Evolutionary conservation across 2,329 filamentous ascomycete species (phyloP), one percentile per base, ranked within the genome.

Genomic region (Penicillium sp.): DNA sequence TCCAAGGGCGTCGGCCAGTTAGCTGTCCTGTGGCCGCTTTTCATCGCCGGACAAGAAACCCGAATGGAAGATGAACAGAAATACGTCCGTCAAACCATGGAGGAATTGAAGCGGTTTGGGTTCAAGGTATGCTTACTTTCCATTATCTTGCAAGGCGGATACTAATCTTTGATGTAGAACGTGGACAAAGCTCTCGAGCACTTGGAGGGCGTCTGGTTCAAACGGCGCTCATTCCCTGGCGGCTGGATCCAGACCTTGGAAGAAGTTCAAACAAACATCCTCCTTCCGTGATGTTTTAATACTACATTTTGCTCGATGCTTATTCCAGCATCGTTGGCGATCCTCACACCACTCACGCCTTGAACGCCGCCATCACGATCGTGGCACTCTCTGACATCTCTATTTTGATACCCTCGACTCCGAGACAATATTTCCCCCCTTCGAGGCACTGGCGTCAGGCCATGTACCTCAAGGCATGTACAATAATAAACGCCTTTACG

Each of bases 1-100:
- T 68, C 68, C 11, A 72, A 66, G 38, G 70, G 64, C 11, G 67
- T 72, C 10, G 69, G 70, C 5, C 69, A 69, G 29, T 53, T 73
- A 47, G 71, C 68, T 10, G 56, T 67, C 11, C 41, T 69, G 13
- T 73, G 69, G 71, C 67, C 68, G 6, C 60, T 73, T 13, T 72
- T 70, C 34, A 68, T 69, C 24, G 71, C 69, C 6, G 69, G 69
- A 3, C 67, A 69, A 21, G 70, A 72, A 45, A 66, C 65, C 1
- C 61, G 65, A 8, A 60, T 68, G 29, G 59, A 64, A 43, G 18
- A 29, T 1, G 65, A 72, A 50, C 69, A 71, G 46, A 62, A 64
- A 40, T 67, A 59, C 41, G 60, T 73, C 18, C 65, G 67, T 8
- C 57, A 69, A 39, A 72, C 65, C 8, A 68, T 70, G 67, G 51